Percentiles rank a stretch among this genome's conserved stretches.
phyloP scores from a whole-genome alignment of 2,329 filamentous ascomycete genomes.

The Fusarium sp. region DNA sequence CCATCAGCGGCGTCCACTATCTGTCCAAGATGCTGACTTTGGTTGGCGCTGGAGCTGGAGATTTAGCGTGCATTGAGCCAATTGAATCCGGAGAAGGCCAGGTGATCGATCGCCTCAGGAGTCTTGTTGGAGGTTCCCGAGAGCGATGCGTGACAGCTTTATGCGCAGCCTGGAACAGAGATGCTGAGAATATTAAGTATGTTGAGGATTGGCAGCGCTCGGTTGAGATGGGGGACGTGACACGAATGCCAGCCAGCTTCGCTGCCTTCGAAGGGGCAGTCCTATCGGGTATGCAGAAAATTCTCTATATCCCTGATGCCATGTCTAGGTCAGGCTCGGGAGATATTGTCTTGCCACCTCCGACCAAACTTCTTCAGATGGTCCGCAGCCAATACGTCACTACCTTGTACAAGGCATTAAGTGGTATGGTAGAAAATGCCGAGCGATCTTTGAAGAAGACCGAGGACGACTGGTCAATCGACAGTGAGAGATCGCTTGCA shows the following conservation, averaged over 20 bases:
- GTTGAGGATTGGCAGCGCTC: conserved; percentile 94
- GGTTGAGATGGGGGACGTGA: conserved; percentile 84
- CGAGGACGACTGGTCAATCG: conserved; percentile 70
- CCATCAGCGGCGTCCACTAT: conserved; percentile 91
- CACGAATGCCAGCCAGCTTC: conserved; percentile 90
- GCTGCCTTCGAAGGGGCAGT: conserved; percentile 86
- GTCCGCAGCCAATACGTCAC: conserved; percentile 93
- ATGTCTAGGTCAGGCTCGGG: conserved; percentile 77
- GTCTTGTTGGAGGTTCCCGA: conserved; percentile 80
- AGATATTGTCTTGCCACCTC: conserved; percentile 86
- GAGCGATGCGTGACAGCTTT: conserved; percentile 88
- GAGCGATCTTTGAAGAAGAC: conserved; percentile 77
- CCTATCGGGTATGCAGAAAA: conserved; percentile 90
- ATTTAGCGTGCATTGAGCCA: conserved; percentile 81
- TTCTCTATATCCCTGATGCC: conserved; percentile 91
- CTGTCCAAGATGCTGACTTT: conserved; percentile 83
- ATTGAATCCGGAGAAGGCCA: conserved; percentile 67
- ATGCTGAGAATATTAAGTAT: conserved; percentile 91
- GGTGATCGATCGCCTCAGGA: conserved; percentile 77
- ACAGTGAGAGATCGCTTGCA: conserved; percentile 56
- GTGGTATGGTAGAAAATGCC: conserved; percentile 96
- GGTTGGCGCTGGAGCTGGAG: conserved; percentile 86
- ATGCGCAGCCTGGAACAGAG: conserved; percentile 91
- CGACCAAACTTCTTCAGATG: conserved; percentile 88
- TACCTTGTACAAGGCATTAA: conserved; percentile 92